phyloP scores from a whole-genome alignment of 352 stramenopile species.

The Lagenidium giganteum region DNA sequence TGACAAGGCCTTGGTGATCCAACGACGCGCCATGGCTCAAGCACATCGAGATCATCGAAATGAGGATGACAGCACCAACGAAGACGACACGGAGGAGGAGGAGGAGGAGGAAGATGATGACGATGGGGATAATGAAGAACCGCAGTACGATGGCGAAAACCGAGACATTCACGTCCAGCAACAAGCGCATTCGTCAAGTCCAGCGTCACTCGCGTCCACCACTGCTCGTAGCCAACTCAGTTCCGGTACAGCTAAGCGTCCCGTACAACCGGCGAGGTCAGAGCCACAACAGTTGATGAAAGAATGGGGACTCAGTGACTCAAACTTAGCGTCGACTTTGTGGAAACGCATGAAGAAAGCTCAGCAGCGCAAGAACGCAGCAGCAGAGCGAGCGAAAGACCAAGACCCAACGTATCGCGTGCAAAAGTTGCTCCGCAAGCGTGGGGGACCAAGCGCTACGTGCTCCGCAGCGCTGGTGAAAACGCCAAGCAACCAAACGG shows the following conservation, averaged over 20 bases:
- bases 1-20: not conserved
- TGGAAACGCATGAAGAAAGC: slow-evolving; percentile 71
- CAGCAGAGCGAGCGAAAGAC: slow-evolving; percentile 30
- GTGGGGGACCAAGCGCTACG: not conserved
- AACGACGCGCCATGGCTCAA: too few species aligned
- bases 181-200: too few species aligned
- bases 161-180: too few species aligned
- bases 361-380: slow-evolving; percentile 28
- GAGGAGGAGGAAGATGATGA: slow-evolving; percentile 4
- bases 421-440: slow-evolving; percentile 45
- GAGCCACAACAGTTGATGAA: too few species aligned
- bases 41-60: not conserved
- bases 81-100: not conserved
- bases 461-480: too few species aligned
- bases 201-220: too few species aligned
- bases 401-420: slow-evolving; percentile 51
- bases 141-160: too few species aligned
- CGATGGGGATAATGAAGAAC: slow-evolving; percentile 1
- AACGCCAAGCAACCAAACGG: slow-evolving; percentile 13
- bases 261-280: too few species aligned
- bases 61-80: slow-evolving; percentile 7
- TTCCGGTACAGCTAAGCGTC: too few species aligned
- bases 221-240: too few species aligned
- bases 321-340: slow-evolving; percentile 34
- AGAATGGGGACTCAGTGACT: slow-evolving; percentile 17